These are phyloP conservation scores for Bombardia bombarda DNA, from an alignment of 495 filamentous ascomycete genomes.

Conservation along the genomic window DNA sequence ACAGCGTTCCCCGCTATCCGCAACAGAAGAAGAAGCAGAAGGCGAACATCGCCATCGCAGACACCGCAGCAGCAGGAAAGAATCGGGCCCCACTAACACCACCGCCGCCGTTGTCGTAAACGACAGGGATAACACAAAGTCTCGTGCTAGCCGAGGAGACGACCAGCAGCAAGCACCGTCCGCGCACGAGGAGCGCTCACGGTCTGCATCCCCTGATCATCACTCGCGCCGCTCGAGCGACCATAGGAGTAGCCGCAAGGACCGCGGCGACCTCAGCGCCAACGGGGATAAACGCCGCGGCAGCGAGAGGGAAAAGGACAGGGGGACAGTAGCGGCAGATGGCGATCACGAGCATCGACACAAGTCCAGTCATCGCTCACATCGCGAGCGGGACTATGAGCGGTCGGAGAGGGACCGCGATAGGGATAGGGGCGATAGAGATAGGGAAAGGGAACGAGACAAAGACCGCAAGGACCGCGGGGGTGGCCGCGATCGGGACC, in stretches of 20 bases:
- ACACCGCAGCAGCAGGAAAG: conserved; percentile 41
- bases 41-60: conserved; percentile 40
- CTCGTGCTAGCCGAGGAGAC: conserved; percentile 21
- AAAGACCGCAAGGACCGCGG: conserved; percentile 30
- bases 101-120: no score
- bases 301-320: conserved; percentile 28
- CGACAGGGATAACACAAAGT: conserved; percentile 24
- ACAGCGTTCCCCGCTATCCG: conserved; percentile 49
- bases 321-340: conserved; percentile 24
- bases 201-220: conserved; percentile 44
- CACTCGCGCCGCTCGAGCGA: conserved; percentile 43
- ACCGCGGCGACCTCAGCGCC: conserved; percentile 25
- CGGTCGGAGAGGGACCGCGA: conserved; percentile 31
- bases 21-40: conserved; percentile 39
- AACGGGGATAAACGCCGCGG: conserved; percentile 33
- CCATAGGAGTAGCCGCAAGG: conserved; percentile 43
- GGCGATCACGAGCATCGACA: conserved; percentile 27
- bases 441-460: conserved; percentile 28
- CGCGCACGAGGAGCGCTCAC: conserved; percentile 37
- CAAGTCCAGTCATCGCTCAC: conserved; percentile 36
- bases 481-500: conserved; percentile 32
- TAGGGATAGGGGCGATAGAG: conserved; percentile 25
- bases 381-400: conserved; percentile 38
- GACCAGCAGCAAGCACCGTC: no score
- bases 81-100: no score